A percentile compares a stretch with the other conserved stretches of the same genome.
These are phyloP conservation scores for Pholiota conissans DNA, from an alignment of 768 basidiomycete species.

Conservation along the genomic window DNA sequence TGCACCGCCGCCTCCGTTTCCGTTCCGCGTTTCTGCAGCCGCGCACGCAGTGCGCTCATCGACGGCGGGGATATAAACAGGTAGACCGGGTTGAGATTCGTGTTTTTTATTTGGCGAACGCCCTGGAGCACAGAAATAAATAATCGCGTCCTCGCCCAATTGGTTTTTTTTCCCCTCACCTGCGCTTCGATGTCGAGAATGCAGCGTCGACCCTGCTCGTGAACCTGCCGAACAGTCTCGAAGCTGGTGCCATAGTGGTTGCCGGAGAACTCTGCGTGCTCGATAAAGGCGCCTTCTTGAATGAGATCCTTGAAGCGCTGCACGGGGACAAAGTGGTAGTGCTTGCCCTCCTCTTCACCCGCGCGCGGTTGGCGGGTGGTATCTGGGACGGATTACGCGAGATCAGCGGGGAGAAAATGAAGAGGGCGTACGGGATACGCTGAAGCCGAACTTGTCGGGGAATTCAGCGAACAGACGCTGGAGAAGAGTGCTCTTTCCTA, in stretches of 20 bases:
- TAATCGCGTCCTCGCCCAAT: not conserved
- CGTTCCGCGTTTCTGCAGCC: slow-evolving; percentile 81
- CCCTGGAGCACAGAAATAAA: slow-evolving; percentile 55
- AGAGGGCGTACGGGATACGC: slow-evolving; percentile 76
- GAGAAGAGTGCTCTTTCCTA: slow-evolving; percentile 92
- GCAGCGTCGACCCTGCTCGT: slow-evolving; percentile 72
- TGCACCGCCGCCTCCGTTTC: slow-evolving; percentile 73
- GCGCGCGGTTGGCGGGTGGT: slow-evolving; percentile 85
- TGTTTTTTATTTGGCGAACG: slow-evolving; percentile 87
- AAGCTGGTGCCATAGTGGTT: slow-evolving; percentile 94
- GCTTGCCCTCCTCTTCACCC: slow-evolving; percentile 78
- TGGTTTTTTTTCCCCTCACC: slow-evolving; percentile 43
- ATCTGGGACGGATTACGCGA: slow-evolving; percentile 47
- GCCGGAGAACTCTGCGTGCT: slow-evolving; percentile 90
- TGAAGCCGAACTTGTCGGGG: slow-evolving; percentile 89
- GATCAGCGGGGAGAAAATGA: slow-evolving; percentile 7
- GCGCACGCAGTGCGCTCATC: slow-evolving; percentile 62
- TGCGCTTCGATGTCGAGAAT: slow-evolving; percentile 96
- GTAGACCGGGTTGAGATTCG: slow-evolving; percentile 80
- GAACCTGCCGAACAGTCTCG: slow-evolving; percentile 69
- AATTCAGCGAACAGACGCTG: slow-evolving; percentile 75
- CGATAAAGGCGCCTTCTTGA: slow-evolving; percentile 77
- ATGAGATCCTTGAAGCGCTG: slow-evolving; percentile 76
- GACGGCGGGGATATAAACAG: slow-evolving; percentile 92
- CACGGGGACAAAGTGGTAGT: slow-evolving; percentile 82